Evolutionary conservation across 805 yeast genomes (phyloP), one percentile per base, ranked within the genome.

Genomic region (Cyberlindnera euphorbiiphila): DNA sequence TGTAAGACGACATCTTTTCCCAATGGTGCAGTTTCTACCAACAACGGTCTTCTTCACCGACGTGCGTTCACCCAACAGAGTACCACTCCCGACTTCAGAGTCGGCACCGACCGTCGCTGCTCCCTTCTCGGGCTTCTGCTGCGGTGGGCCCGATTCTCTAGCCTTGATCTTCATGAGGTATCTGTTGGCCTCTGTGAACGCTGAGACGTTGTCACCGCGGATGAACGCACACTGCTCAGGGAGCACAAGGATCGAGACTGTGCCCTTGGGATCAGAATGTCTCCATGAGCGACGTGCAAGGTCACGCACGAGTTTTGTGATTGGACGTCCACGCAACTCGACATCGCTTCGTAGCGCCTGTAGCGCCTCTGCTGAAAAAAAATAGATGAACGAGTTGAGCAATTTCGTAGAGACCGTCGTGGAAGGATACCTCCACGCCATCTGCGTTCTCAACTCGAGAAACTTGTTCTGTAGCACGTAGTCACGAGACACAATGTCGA

Each of bases 281-380:
- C 74, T 75, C 98, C 98, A 93, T 2, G 96, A 81, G 46, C 95
- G 76, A 60, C 98, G 76, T 4, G 95, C 94, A 41, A 91, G 62
- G 54, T 88, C 96, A 54, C 98, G 76, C 28, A 88, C 73, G 17
- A 89, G 69, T 54, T 84, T 84, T 16, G 73, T 72, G 25, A 79
- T 62, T 5, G 87, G 70, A 46, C 77, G 70, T 7, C 36, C 46
- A 17, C 56, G 45, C 12, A 48, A 32, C 21, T 46, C 45, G 45
- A 57, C 43, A 44, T 62, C 58, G 9, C 56, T 57, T 13, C 65
- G 64, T 17, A 85, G 65, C 10, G 82, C 65, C 8, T 66, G 62
- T 23, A 78, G 61, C 7, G 83, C 72, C 30, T 73, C 68, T 10
- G 65, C 64, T 26, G 76, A 69, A 51, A 84, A 74, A 49, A 83